These are phyloP conservation scores for Schoenoplectus triqueter DNA, from an alignment of 202 grass and related monocot species.

Conservation along the genomic window DNA sequence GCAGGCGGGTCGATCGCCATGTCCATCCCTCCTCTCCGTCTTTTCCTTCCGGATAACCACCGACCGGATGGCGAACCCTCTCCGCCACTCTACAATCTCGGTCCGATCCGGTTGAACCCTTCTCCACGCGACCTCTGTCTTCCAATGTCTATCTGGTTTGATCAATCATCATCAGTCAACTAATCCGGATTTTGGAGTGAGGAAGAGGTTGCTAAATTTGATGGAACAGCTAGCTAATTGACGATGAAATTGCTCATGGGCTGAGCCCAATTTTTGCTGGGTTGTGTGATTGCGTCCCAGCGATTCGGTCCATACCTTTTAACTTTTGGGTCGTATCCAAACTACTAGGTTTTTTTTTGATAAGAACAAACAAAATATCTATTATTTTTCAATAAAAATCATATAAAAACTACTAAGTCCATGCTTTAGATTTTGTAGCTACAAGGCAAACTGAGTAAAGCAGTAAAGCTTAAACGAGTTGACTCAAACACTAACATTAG, in stretches of 20 bases:
- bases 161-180: not conserved
- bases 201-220: not conserved
- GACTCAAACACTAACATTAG: too few species aligned
- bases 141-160: not conserved
- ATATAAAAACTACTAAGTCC: too few species aligned
- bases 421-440: too few species aligned
- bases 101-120: conserved; percentile 20
- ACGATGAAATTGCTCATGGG: not conserved
- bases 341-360: not conserved
- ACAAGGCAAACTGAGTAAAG: too few species aligned
- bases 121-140: not conserved
- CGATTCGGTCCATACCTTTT: not conserved
- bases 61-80: not conserved
- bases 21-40: conserved; percentile 56
- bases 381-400: too few species aligned
- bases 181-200: not conserved
- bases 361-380: too few species aligned
- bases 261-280: not conserved
- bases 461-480: too few species aligned
- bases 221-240: not conserved
- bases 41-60: not conserved
- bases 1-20: conserved; percentile 81
- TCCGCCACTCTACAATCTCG: not conserved
- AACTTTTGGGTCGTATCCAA: not conserved
- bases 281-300: not conserved